phyloP scores from a whole-genome alignment of 106 monocot species.

The Phalaenopsis equestris region DNA sequence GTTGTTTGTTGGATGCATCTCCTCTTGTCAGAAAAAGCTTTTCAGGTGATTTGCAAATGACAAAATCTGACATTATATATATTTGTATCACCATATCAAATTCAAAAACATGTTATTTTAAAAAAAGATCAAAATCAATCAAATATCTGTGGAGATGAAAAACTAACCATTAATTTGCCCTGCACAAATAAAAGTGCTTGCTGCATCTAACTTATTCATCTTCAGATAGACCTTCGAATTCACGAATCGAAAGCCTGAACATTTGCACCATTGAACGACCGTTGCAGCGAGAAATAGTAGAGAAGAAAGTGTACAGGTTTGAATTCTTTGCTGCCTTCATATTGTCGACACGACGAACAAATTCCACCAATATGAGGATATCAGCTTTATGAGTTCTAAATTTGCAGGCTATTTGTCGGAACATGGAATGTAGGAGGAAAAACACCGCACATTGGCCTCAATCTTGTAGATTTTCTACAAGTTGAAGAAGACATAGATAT shows the following conservation, averaged over 20 bases:
- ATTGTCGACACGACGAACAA: neutral
- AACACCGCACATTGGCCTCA: constrained; percentile 53
- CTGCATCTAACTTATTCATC: constrained; percentile 8
- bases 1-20: constrained; percentile 37
- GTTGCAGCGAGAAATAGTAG: constrained; percentile 12
- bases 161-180: neutral
- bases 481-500: constrained; percentile 75
- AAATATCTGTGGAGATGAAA: neutral
- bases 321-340: neutral
- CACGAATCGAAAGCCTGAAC: constrained; percentile 54
- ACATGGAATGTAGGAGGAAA: constrained; percentile 99
- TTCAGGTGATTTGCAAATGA: constrained; percentile 38
- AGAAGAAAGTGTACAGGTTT: constrained; percentile 51
- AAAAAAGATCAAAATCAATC: neutral
- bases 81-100: neutral
- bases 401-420: constrained; percentile 73
- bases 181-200: neutral
- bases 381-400: neutral
- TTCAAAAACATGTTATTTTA: neutral
- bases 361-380: neutral
- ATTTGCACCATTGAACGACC: constrained; percentile 25
- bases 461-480: constrained; percentile 77
- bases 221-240: constrained; percentile 55
- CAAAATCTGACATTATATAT: neutral
- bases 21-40: constrained; percentile 51